phyloP scores from a whole-genome alignment of 768 basidiomycete species.

The Lactifluus hygrophoroides region DNA sequence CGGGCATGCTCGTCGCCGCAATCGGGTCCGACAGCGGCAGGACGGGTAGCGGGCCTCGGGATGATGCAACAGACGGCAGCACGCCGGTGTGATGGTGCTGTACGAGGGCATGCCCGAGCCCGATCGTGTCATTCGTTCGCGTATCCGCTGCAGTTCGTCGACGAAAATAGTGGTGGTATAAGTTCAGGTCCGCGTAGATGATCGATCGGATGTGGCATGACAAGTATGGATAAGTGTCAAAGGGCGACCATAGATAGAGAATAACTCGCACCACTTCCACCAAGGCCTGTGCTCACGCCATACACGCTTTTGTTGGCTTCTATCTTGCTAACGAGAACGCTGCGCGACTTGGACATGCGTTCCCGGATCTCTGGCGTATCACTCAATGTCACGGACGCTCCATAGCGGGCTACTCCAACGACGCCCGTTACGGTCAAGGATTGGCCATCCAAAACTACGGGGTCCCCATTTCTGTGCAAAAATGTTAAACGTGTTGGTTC shows the following conservation, averaged over 20 bases:
- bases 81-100: constrained; percentile 79
- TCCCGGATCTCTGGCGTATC: constrained; percentile 38
- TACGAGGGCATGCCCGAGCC: constrained; percentile 68
- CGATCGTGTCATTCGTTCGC: constrained; percentile 64
- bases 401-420: constrained; percentile 63
- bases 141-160: constrained; percentile 53
- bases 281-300: constrained; percentile 81
- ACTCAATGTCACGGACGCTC: constrained; percentile 42
- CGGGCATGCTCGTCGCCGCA: constrained; percentile 65
- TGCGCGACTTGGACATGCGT: constrained; percentile 52
- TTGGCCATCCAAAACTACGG: constrained; percentile 62
- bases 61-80: constrained; percentile 38
- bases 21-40: constrained; percentile 68
- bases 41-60: constrained; percentile 34
- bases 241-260: not conserved
- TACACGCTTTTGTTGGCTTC: constrained; percentile 65
- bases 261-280: constrained; percentile 51
- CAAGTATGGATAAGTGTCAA: not conserved
- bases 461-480: constrained; percentile 45
- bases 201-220: not conserved
- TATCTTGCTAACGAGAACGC: constrained; percentile 59
- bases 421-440: constrained; percentile 69
- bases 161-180: no score
- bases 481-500: not conserved
- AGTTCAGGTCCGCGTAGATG: not conserved